Conservation (phyloP, 2,329 filamentous ascomycete genomes). For the Pleochaeta shiraiana region DNA sequence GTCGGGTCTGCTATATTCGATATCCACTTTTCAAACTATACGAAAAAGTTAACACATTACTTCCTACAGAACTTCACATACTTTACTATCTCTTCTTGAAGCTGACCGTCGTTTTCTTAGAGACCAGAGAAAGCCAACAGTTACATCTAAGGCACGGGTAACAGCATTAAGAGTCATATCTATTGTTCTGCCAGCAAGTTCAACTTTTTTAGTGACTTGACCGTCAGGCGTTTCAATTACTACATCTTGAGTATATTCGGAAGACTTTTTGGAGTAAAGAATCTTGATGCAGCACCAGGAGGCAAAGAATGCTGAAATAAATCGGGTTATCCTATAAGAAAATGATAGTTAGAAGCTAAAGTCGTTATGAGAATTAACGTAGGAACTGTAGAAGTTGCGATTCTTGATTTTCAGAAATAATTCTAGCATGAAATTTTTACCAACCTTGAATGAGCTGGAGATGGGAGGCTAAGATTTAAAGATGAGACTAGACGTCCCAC, state of each 20-base stretch:
- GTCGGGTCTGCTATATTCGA: conserved; percentile 36
- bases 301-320: conserved; percentile 33
- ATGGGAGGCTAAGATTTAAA: too few relatives aligned
- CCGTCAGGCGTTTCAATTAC: conserved; percentile 14
- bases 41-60: too few relatives aligned
- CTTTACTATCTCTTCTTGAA: conserved; percentile 26
- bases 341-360: not conserved
- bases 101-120: conserved; percentile 26
- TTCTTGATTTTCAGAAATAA: too few relatives aligned
- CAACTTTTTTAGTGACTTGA: conserved; percentile 14
- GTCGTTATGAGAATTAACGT: too few relatives aligned
- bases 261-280: conserved; percentile 32
- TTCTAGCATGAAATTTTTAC: too few relatives aligned
- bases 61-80: conserved; percentile 12
- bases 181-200: conserved; percentile 46
- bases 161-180: conserved; percentile 65
- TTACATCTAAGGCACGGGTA: conserved; percentile 48
- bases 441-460: too few relatives aligned
- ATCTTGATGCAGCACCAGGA: conserved; percentile 34
- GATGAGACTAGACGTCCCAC: too few relatives aligned
- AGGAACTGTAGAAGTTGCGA: too few relatives aligned
- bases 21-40: conserved; percentile 18
- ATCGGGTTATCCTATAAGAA: conserved; percentile 29
- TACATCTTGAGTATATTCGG: conserved; percentile 21
- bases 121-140: conserved; percentile 44